Evolutionary conservation across 2,329 filamentous ascomycete genomes (phyloP).

Genomic region (Pseudofabraea citricarpa): DNA sequence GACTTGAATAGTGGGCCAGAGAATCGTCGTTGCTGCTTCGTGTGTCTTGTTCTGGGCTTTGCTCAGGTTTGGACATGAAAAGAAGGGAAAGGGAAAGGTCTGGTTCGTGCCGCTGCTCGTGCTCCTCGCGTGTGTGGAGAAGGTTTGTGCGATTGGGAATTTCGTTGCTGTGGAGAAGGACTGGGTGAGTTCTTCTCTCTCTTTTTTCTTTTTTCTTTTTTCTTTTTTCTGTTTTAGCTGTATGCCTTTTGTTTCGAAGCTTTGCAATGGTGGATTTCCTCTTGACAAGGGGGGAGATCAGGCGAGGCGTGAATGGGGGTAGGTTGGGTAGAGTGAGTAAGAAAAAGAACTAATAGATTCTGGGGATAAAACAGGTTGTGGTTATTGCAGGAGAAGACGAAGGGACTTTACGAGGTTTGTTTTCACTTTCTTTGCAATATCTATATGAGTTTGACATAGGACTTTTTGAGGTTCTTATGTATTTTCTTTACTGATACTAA

Average conservation of each 20-base stretch:
- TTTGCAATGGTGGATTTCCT: background rate
- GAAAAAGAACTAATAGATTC: too few species aligned
- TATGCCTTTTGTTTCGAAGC: too few species aligned
- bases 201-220: too few species aligned
- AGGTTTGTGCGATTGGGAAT: constrained; percentile 60
- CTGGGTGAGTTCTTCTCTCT: too few species aligned
- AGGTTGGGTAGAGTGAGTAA: too few species aligned
- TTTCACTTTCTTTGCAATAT: too few species aligned
- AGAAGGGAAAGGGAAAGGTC: background rate
- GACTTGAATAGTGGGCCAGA: background rate
- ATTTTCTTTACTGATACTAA: background rate
- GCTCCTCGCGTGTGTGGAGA: constrained; percentile 62
- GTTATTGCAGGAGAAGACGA: constrained; percentile 41
- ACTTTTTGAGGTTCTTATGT: too few species aligned
- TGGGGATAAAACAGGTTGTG: constrained; percentile 41
- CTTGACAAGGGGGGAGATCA: background rate
- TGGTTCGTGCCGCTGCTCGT: constrained; percentile 33
- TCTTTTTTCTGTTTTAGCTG: too few species aligned
- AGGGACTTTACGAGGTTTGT: constrained; percentile 11
- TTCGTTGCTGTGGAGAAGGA: constrained; percentile 66
- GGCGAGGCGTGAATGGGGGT: too few species aligned
- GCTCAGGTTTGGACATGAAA: background rate
- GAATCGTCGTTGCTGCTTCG: background rate
- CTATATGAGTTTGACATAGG: too few species aligned
- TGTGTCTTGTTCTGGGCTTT: background rate